Base-by-base conservation (phyloP, 108 stramenopile species). In the Mayamaea pseudoterrestris region DNA sequence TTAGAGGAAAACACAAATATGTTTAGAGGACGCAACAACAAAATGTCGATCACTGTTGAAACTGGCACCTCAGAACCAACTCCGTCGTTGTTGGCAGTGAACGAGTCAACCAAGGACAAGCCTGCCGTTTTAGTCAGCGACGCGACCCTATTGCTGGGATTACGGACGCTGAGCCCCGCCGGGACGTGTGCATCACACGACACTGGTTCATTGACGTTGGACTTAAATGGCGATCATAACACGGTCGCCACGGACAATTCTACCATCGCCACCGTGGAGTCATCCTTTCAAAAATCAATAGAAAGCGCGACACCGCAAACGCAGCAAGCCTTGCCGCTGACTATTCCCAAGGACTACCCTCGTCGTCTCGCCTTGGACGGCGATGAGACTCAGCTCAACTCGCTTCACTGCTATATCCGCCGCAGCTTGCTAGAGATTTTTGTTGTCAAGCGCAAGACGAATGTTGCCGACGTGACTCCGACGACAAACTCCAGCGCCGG, bases 391-490 rank as follows among this genome's bases (percentile, higher is more conserved):
- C 66, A 70, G 23, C 61, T 75, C 16, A 75, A 75, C 25, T 61
- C 65, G 14, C 49, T 75, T 30, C 74, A 75, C 32, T 75, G 74
- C 36, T 75, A 60, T 41, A 47, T 75, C 5, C 60, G 74, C 30
- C 55, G 57, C 2, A 69, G 70, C 27, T 55, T 75, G 26, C 48
- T 75, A 3, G 74, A 75, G 45, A 47, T 75, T 9, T 69, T 75
- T 59, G 68, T 68, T 5, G 54, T 74, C 1, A 42, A 61, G 44
- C 29, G 20, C n/a, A 20, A 20, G 3, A 44, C 4, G 16, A 65
- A 58, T 29, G 47, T 74, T 44, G 8, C 65, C 63, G 7, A 74
- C 63, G 35, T 77, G 71, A 58, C 59, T 58, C 35, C 72, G 69
- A 58, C 64, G 35, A 47, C 76, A 57, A 48, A 67, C 61, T 49